These are phyloP conservation scores for Sclerotiophoma versabilis DNA, from an alignment of 2,329 filamentous ascomycete genomes.

Conservation along the genomic window DNA sequence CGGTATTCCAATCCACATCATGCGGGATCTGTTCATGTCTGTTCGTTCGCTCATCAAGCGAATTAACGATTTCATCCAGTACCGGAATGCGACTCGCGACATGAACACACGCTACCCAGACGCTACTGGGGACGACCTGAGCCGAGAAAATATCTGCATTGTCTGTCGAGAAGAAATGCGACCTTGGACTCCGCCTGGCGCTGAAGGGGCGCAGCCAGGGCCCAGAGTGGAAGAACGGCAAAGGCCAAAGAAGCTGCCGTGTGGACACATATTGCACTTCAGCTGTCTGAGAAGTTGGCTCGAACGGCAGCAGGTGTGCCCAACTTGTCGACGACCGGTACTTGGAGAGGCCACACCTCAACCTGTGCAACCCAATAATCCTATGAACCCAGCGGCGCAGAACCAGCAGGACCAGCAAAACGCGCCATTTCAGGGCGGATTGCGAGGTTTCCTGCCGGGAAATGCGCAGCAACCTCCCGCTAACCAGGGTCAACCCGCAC, in stretches of 20 bases:
- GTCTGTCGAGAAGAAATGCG: conserved; percentile 97
- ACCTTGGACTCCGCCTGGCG: conserved; percentile 68
- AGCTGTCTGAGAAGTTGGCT: conserved; percentile 96
- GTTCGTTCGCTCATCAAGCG: conserved; percentile 89
- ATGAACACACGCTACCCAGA: conserved; percentile 93
- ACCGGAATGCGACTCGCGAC: conserved; percentile 88
- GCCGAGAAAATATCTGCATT: conserved; percentile 90
- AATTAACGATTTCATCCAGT: conserved; percentile 86
- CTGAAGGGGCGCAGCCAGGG: conserved; percentile 47
- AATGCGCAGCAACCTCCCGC: conserved; percentile 27
- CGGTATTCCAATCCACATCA: conserved; percentile 93
- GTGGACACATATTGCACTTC: conserved; percentile 93
- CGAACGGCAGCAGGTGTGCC: conserved; percentile 95
- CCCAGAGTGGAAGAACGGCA: conserved; percentile 76
- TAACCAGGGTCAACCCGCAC: conserved; percentile 35
- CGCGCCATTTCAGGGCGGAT: conserved; percentile 22
- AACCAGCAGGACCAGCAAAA: conserved; percentile 28
- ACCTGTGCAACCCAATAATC: conserved; percentile 38
- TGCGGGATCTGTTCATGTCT: conserved; percentile 94
- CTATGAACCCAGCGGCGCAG: conserved; percentile 32
- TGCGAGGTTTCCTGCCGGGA: conserved; percentile 29
- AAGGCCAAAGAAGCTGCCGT: conserved; percentile 93
- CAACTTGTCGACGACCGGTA: conserved; percentile 88
- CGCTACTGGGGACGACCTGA: conserved; percentile 84
- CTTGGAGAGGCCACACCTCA: conserved; percentile 53